phyloP scores from a whole-genome alignment of 257 asterid genomes.

The Ajuga chamaepitys region DNA sequence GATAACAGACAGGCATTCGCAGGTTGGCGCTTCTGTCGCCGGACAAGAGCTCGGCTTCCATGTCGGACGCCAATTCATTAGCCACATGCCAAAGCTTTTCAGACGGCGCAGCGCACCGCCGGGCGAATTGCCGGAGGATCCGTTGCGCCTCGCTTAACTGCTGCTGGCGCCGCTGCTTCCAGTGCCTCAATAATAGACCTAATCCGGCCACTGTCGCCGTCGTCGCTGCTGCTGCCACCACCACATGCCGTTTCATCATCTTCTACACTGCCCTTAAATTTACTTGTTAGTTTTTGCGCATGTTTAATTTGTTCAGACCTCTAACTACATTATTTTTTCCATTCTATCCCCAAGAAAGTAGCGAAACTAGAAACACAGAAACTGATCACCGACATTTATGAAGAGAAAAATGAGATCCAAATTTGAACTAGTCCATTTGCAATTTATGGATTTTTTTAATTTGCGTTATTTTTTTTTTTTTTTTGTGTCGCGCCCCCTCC shows the following conservation, averaged over 20 bases:
- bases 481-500: no score
- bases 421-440: slow-evolving; percentile 10
- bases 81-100: slow-evolving; percentile 51
- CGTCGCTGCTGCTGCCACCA: slow-evolving; percentile 32
- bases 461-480: no score
- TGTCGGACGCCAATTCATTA: slow-evolving; percentile 43
- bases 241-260: slow-evolving; percentile 40
- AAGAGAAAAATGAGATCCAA: slow-evolving; percentile 13
- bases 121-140: slow-evolving; percentile 55
- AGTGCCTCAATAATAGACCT: slow-evolving; percentile 30
- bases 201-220: slow-evolving; percentile 36
- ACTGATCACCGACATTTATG: slow-evolving; percentile 18
- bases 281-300: no score
- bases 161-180: slow-evolving; percentile 38
- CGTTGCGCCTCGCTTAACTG: slow-evolving; percentile 44
- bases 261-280: neutral
- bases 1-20: slow-evolving; percentile 40
- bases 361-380: neutral
- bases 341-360: slow-evolving; percentile 4
- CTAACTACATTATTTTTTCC: neutral
- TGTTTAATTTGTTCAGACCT: no score
- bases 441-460: neutral
- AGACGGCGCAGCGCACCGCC: slow-evolving; percentile 57
- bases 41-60: slow-evolving; percentile 37
- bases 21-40: slow-evolving; percentile 23